Evolutionary conservation across 1,284 basidiomycete genomes (phyloP), one percentile per base, ranked within the genome.

Genomic region (Heliocybe sulcata): DNA sequence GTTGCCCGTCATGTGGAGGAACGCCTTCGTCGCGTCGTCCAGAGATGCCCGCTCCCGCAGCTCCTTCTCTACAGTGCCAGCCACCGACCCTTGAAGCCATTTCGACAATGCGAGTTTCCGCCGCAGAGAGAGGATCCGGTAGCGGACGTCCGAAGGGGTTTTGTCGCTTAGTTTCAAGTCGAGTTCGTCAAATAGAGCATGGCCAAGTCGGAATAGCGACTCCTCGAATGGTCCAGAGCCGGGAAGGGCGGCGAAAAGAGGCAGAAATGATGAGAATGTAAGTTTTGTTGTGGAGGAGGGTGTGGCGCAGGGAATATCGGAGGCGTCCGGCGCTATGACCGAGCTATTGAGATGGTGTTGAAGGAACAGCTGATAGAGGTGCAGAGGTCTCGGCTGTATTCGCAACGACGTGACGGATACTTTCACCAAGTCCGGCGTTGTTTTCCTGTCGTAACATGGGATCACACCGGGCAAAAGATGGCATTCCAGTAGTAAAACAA

Each of bases 151-250:
- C 0, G 77, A 72, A 0, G 83, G 75, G 27, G 82, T 77, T 1
- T 77, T 72, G n/a, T 70, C 69, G 9, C 73, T 71, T 0, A 89
- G 68, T 9, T 80, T 80, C n/a, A 92, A 74, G 45, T 83, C 76
- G 31, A 96, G 76, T 27, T 82, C 78, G 70, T 99, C 97, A 65
- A 98, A 99, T 0, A 99, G 77, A 0, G 93, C 92, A n/a, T 82
- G 81, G 4, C 93, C 94, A 0, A 99, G 81, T 23, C 89, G 84
- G 77, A 95, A 98, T 25, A 98, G 68, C 12, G 80, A 81, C 1
- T 93, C 88, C 64, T 92, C 88, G 60, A 84, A 83, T 42, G 82
- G 82, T 22, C 82, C 65, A 10, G 88, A 80, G 38, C 19, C 38
- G 38, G 38, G 19, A 20, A 42, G 38, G 6, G 38, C 38, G 16